Percentiles rank a stretch among this genome's conserved stretches.
Conservation (phyloP, 768 basidiomycete species). For the Coprinellus aureogranulatus region DNA sequence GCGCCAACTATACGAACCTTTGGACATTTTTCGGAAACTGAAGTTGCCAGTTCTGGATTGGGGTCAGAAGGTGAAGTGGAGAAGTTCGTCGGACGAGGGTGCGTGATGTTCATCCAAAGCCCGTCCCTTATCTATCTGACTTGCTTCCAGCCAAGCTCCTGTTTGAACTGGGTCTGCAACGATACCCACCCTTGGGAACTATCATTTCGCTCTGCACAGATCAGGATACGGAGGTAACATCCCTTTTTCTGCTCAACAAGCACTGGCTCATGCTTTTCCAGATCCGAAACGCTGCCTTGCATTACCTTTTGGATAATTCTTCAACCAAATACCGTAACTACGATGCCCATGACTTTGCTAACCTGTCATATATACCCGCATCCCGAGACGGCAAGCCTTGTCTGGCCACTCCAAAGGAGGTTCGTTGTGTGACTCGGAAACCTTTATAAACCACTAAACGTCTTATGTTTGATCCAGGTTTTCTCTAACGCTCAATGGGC, state of each 20-base stretch:
- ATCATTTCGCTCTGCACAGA: constrained; percentile 70
- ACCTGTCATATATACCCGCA: constrained; percentile 79
- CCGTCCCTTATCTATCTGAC: background rate
- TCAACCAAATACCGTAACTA: constrained; percentile 58
- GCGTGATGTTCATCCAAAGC: constrained; percentile 14
- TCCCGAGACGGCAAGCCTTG: constrained; percentile 47
- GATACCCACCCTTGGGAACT: constrained; percentile 63
- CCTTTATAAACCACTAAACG: no score
- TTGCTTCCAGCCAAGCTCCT: constrained; percentile 68
- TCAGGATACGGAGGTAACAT: constrained; percentile 38
- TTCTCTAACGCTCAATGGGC: constrained; percentile 68
- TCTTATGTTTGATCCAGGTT: no score
- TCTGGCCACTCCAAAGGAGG: constrained; percentile 66
- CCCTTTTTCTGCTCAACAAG: background rate
- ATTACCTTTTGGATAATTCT: constrained; percentile 80
- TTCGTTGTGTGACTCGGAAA: no score
- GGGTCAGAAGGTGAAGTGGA: constrained; percentile 79
- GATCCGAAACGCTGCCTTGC: constrained; percentile 61
- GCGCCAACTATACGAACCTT: constrained; percentile 81
- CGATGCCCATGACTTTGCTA: constrained; percentile 49
- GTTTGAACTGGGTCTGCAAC: constrained; percentile 65
- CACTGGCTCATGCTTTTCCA: constrained; percentile 7
- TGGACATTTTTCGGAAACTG: constrained; percentile 65
- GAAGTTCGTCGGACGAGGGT: constrained; percentile 84
- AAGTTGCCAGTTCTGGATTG: constrained; percentile 85